Base-by-base conservation (phyloP, 2,329 filamentous ascomycete species). In the Fusarium penzigii region DNA sequence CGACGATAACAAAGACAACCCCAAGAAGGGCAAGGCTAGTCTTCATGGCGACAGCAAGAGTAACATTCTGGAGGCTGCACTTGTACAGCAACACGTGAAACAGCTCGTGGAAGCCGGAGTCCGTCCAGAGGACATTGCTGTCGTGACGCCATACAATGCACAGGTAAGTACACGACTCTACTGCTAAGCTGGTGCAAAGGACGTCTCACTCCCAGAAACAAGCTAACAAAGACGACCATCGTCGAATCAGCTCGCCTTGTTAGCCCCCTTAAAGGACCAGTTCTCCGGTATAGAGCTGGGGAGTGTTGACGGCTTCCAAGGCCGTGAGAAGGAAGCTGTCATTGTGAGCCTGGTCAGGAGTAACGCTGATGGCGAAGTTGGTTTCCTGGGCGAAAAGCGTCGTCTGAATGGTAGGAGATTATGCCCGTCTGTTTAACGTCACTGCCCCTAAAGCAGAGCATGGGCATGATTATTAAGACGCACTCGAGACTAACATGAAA, bases 241-340 rank as follows among this genome's bases (percentile, higher is more conserved):
- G 48, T 52, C 47, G 48, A 95, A 25, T 25, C 7, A 25, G 83
- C 81, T 97, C 36, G 87, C 89, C 5, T 73, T 95, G 11, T 77
- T 97, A 46, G 86, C 91, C 38, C 79, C 88, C 59, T 80, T 99
- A 45, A 94, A 93, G 68, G 89, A 94, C 54, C 76, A 78, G 39
- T 96, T 88, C 64, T 88, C 89, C 0, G 91, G 88, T 12, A 85
- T 99, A 46, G 94, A 99, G 71, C 79, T 99, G n/a, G 94, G 94
- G 34, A 96, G 91, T 64, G 90, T 99, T 2, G 94, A 99, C 71
- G 94, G 93, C 2, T 99, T 99, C 69, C 94, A 99, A 71, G 94
- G 94, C 34, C 85, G 94, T 16, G 94, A 99, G 72, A 99, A 99
- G 72, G 94, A 99, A 71, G 94, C 90, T 3, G 87, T 99, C 14